phyloP scores from a whole-genome alignment of 2,329 filamentous ascomycete genomes.

The Sporothrix pallida region DNA sequence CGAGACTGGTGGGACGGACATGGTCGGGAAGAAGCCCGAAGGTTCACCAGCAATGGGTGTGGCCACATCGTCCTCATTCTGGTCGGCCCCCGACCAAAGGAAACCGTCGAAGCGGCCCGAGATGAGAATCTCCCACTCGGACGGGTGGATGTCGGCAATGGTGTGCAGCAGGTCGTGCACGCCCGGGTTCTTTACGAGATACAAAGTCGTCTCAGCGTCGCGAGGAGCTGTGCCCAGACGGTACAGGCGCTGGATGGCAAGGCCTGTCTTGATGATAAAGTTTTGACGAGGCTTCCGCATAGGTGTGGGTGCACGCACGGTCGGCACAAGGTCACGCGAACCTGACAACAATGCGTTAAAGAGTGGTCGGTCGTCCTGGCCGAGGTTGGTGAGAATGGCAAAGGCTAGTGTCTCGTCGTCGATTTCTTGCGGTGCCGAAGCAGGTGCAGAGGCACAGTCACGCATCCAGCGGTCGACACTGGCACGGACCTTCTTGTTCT shows the following conservation, averaged over 20 bases:
- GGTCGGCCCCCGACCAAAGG: constrained; percentile 90
- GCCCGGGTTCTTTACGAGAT: constrained; percentile 79
- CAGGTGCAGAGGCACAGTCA: constrained; percentile 74
- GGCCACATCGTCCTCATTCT: constrained; percentile 53
- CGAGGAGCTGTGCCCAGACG: constrained; percentile 74
- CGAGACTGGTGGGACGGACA: constrained; percentile 42
- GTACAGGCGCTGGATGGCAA: constrained; percentile 85
- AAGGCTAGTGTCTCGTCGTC: constrained; percentile 94
- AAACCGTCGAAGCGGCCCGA: constrained; percentile 96
- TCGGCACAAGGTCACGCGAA: constrained; percentile 61
- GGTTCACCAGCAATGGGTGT: constrained; percentile 50
- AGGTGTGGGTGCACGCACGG: constrained; percentile 71
- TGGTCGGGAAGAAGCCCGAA: constrained; percentile 30
- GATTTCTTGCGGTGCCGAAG: constrained; percentile 81
- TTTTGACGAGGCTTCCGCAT: constrained; percentile 69
- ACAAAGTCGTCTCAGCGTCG: constrained; percentile 85
- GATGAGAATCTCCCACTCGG: constrained; percentile 96
- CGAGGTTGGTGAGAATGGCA: constrained; percentile 87
- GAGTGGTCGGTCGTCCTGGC: constrained; percentile 73
- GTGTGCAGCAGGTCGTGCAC: constrained; percentile 88
- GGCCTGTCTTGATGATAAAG: constrained; percentile 74
- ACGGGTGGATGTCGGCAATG: constrained; percentile 81
- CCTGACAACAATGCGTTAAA: constrained; percentile 81
- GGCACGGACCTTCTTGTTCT: constrained; percentile 90
- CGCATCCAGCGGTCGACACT: constrained; percentile 90